Evolutionary conservation across 2,329 filamentous ascomycete species (phyloP).

Genomic region (Beauveria caledonica): DNA sequence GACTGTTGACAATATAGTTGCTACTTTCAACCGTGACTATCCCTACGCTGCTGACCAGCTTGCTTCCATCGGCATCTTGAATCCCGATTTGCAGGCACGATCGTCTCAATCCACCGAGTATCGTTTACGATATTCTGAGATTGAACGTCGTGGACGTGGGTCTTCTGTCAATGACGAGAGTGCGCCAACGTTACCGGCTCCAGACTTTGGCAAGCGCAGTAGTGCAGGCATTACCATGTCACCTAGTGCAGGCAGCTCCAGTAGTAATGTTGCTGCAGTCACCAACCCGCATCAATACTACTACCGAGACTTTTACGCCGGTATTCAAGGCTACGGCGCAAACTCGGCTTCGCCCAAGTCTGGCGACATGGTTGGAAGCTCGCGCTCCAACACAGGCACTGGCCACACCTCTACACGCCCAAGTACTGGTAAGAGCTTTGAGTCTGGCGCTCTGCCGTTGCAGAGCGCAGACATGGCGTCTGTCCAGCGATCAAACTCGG

Average conservation of each 20-base stretch:
- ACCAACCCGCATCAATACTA: constrained; percentile 48
- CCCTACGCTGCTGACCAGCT: constrained; percentile 66
- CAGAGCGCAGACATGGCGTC: constrained; percentile 44
- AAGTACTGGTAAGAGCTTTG: constrained; percentile 52
- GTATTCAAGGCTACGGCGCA: constrained; percentile 32
- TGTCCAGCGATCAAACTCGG: constrained; percentile 44
- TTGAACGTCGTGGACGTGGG: constrained; percentile 46
- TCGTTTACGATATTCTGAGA: constrained; percentile 40
- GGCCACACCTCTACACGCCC: constrained; percentile 38
- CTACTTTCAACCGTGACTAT: constrained; percentile 72
- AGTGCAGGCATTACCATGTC: constrained; percentile 60
- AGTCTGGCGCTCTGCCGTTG: constrained; percentile 42
- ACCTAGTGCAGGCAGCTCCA: constrained; percentile 28
- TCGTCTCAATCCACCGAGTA: constrained; percentile 50
- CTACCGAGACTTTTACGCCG: constrained; percentile 47
- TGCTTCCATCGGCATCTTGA: constrained; percentile 66
- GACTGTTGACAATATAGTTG: constrained; percentile 64
- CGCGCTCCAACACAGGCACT: constrained; percentile 38
- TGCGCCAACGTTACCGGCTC: constrained; percentile 54
- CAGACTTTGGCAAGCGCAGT: constrained; percentile 56
- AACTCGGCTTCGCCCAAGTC: constrained; percentile 51
- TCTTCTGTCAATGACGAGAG: constrained; percentile 55
- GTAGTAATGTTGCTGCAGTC: constrained; percentile 23
- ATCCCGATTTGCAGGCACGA: constrained; percentile 57
- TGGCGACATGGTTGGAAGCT: constrained; percentile 42